Base-by-base conservation (phyloP, 441 rosid genomes). In the Croton laevigatus region DNA sequence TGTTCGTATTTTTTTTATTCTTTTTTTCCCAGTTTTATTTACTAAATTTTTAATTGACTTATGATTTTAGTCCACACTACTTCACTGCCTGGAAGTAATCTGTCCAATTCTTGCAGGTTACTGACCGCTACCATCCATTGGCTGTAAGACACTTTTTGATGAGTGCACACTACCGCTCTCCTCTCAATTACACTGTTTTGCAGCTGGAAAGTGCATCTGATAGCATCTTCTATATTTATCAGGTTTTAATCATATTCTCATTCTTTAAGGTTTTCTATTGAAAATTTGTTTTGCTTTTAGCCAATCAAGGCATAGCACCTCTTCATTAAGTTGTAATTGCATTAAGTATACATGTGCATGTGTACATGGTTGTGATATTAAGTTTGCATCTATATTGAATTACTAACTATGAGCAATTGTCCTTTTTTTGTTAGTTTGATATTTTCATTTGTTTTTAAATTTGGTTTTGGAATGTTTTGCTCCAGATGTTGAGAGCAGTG, bases 131-230 rank as follows among this genome's bases (percentile, higher is more conserved):
- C 75, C 94, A 94, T 85, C 98, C 98, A 11, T 65, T 92, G 81
- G 91, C 98, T 71, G 73, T 92, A 80, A 81, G 98, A 55, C 84
- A 86, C 78, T 94, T 94, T 81, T 80, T 94, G 86, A 87, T 90
- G 60, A 91, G 88, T 71, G 92, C 93, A 61, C 91, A 92, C 72
- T 94, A 94, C 68, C 86, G 94, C 1, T 92, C 99, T 81, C 93
- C 98, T 70, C 85, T 94, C 71, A 90, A 84, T 73, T 94, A 86
- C 73, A 75, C 91, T 11, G 77, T 81, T 32, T 40, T 53, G n/a
- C 96, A 88, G 78, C 81, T 94, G 78, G 98, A 94, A 70, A 71
- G 80, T 78, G 83, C 98, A 42, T 92, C 98, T 4, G 93, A 87
- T 17, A 82, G 85, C 59, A 76, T 89, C 23, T 92, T 82, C 74